Conservation (phyloP, 139 green algal species). For the Protoeuglena noctilucae region DNA sequence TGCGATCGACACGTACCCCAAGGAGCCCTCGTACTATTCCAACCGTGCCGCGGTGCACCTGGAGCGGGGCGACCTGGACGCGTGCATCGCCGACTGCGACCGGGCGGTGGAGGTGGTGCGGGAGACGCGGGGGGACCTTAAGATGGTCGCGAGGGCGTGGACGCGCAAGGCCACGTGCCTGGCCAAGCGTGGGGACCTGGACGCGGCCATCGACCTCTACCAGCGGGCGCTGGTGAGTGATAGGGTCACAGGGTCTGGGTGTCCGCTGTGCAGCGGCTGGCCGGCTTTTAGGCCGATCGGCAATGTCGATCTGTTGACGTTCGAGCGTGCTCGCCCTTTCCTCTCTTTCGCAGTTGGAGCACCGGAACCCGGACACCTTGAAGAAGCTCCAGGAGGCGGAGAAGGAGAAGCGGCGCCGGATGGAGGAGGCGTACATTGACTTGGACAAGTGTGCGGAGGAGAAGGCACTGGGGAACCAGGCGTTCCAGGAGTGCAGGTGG, state of each 20-base stretch:
- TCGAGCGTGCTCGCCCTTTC: neutral
- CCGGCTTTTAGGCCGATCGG: neutral
- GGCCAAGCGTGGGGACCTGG: constrained; percentile 20
- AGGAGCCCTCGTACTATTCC: constrained; percentile 86
- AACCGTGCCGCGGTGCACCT: constrained; percentile 89
- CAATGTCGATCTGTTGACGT: neutral
- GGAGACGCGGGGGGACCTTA: constrained; percentile 79
- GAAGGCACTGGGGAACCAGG: constrained; percentile 71
- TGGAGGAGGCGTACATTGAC: constrained; percentile 75
- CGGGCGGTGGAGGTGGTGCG: constrained; percentile 59
- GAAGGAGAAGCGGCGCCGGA: constrained; percentile 56
- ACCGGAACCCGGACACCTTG: constrained; percentile 84
- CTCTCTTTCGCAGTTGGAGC: constrained; percentile 19
- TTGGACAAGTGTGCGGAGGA: constrained; percentile 55
- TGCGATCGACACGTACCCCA: constrained; percentile 69
- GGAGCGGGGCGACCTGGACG: constrained; percentile 62
- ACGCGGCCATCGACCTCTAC: constrained; percentile 84
- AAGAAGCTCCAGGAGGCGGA: constrained; percentile 82
- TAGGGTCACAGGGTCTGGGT: too few relatives aligned
- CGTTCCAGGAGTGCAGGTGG: neutral
- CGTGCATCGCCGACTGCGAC: constrained; percentile 76
- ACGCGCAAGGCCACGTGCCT: constrained; percentile 53
- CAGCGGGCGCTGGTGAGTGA: too few relatives aligned
- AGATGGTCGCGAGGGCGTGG: constrained; percentile 71
- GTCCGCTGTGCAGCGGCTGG: neutral